phyloP scores from a whole-genome alignment of 2,329 filamentous ascomycete species.

The Fusarium longipes region DNA sequence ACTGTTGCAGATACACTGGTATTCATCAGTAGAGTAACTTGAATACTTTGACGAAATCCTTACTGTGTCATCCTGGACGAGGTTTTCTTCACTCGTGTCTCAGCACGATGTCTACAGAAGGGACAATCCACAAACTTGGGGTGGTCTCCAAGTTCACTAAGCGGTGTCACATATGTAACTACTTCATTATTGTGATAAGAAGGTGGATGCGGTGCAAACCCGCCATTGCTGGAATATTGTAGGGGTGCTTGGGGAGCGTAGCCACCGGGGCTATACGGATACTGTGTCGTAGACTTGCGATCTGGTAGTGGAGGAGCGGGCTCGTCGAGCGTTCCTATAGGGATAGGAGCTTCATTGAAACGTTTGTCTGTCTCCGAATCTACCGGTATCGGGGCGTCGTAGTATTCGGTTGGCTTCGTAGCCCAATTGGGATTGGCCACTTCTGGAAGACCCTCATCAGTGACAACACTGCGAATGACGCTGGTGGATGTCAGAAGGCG shows the following conservation, averaged over 20 bases:
- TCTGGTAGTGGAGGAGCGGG: slow-evolving; percentile 10
- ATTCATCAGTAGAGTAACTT: background rate
- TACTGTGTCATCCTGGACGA: slow-evolving; percentile 42
- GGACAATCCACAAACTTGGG: slow-evolving; percentile 43
- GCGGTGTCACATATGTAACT: slow-evolving; percentile 34
- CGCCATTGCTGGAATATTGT: background rate
- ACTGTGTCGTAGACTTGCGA: background rate
- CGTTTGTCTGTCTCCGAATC: slow-evolving; percentile 22
- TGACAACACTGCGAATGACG: slow-evolving; percentile 16
- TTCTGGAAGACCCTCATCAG: slow-evolving; percentile 37
- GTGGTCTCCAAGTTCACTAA: slow-evolving; percentile 37
- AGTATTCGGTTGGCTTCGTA: background rate
- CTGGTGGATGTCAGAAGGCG: slow-evolving; percentile 1
- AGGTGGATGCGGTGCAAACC: background rate
- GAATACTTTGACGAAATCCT: accelerated
- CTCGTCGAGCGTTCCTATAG: background rate
- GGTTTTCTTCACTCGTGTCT: slow-evolving; percentile 39
- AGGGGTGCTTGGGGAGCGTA: background rate
- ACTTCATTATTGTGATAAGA: background rate
- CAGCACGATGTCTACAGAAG: slow-evolving; percentile 33
- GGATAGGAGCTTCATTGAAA: slow-evolving; percentile 18
- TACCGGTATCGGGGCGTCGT: slow-evolving; percentile 38
- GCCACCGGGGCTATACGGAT: background rate
- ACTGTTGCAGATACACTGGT: slow-evolving; percentile 31
- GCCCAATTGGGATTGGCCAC: slow-evolving; percentile 19